Percentiles rank a stretch among this genome's conserved stretches.
These are phyloP conservation scores for Gillenia trifoliata DNA, from an alignment of 306 rosid species.

Conservation along the genomic window DNA sequence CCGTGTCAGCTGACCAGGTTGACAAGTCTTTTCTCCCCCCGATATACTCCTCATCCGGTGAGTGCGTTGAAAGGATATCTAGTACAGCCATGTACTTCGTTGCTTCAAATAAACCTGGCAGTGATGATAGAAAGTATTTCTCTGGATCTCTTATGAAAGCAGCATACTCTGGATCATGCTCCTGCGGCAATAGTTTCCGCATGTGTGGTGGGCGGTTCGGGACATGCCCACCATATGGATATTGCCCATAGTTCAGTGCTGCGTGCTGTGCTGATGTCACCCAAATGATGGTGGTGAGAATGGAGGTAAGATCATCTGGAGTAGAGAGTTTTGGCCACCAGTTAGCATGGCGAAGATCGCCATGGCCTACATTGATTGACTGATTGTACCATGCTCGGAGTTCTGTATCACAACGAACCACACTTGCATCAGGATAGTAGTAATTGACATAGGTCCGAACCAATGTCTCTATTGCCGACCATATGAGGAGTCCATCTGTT, in stretches of 20 bases:
- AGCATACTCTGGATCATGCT: conserved; percentile 58
- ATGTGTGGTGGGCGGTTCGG: conserved; percentile 74
- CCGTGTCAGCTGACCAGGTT: conserved; percentile 60
- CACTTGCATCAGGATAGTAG: conserved; percentile 60
- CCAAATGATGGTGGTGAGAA: conserved; percentile 79
- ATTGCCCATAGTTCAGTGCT: conserved; percentile 89
- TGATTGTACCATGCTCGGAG: conserved; percentile 79
- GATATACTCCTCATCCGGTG: conserved; percentile 80
- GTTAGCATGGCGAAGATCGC: conserved; percentile 44
- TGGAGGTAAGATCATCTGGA: conserved; percentile 43
- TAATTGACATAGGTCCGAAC: conserved; percentile 56
- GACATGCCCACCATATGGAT: conserved; percentile 83
- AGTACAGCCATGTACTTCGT: conserved; percentile 72
- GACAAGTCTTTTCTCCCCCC: conserved; percentile 73
- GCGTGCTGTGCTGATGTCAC: conserved; percentile 86
- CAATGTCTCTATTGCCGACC: conserved; percentile 81
- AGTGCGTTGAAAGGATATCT: conserved; percentile 72
- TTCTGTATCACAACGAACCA: conserved; percentile 53
- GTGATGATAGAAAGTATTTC: conserved; percentile 46
- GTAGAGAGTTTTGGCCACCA: conserved; percentile 81
- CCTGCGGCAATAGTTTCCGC: conserved; percentile 63
- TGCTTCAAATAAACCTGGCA: conserved; percentile 63
- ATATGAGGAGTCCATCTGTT: conserved; percentile 59
- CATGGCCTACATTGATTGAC: conserved; percentile 77
- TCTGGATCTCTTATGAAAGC: conserved; percentile 68